Conservation (phyloP, 495 filamentous ascomycete species). For the Penicillium cinerascens region DNA sequence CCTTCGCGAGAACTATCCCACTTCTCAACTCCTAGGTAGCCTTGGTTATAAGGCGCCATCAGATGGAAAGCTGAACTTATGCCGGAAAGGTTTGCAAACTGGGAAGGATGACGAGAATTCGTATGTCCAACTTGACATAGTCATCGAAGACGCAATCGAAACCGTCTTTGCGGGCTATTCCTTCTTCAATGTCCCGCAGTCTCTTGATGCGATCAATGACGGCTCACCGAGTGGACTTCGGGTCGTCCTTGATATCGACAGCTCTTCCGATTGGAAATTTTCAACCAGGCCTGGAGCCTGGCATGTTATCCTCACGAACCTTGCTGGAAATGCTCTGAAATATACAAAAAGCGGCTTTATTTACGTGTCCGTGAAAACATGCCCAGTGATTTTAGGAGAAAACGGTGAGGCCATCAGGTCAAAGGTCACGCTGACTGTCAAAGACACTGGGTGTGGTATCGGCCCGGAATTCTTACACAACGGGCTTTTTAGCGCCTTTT, state of each 20-base stretch:
- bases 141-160: conserved; percentile 55
- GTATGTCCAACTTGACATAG: conserved; percentile 32
- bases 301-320: conserved; percentile 31
- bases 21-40: too few relatives aligned
- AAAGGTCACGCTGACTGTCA: conserved; percentile 40
- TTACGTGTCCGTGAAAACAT: conserved; percentile 10
- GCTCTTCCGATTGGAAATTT: conserved; percentile 12
- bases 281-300: conserved; percentile 11
- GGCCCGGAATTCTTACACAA: conserved; percentile 59
- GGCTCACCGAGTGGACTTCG: conserved; percentile 18
- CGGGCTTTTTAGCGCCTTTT: conserved; percentile 61
- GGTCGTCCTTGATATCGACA: conserved; percentile 51
- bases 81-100: not conserved
- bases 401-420: conserved; percentile 1
- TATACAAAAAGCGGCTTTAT: conserved; percentile 30
- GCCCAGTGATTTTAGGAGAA: conserved; percentile 1
- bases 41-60: too few relatives aligned
- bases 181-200: conserved; percentile 6
- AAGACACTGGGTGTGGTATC: conserved; percentile 64
- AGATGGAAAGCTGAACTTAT: too few relatives aligned
- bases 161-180: conserved; percentile 47
- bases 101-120: conserved; percentile 4
- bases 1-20: too few relatives aligned
- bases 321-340: conserved; percentile 37
- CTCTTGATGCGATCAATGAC: not conserved